Evolutionary conservation across 2,329 filamentous ascomycete species (phyloP).

Genomic region (Hypoxylon sp.): DNA sequence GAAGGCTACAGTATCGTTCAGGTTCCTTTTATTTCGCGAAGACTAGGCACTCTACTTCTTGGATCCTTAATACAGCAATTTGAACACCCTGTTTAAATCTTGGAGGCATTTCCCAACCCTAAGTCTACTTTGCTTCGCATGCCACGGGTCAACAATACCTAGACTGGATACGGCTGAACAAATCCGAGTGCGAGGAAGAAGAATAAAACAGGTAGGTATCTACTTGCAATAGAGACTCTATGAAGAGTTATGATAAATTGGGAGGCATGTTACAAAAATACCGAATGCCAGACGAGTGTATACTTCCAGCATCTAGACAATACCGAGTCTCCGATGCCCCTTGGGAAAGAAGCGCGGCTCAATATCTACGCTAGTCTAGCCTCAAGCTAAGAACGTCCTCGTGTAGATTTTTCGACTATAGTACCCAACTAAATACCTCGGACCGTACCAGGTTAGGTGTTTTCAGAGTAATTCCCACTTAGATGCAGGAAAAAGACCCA

Average conservation of each 20-base stretch:
- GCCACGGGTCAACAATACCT: neutral
- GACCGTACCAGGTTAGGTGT: slow-evolving; percentile 27
- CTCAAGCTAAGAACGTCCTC: slow-evolving; percentile 12
- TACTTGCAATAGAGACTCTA: neutral
- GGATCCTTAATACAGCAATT: neutral
- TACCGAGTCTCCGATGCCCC: slow-evolving; percentile 12
- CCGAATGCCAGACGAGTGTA: slow-evolving; percentile 30
- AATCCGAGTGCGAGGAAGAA: neutral
- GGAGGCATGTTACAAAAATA: neutral
- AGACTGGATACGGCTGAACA: neutral
- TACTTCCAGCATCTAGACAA: slow-evolving; percentile 18
- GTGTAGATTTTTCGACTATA: slow-evolving; percentile 10
- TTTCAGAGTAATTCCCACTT: slow-evolving; percentile 15
- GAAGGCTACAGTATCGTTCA: neutral
- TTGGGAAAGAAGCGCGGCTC: slow-evolving; percentile 1
- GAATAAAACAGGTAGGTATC: neutral
- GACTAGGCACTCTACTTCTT: neutral
- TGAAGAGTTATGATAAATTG: neutral
- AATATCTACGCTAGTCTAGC: slow-evolving; percentile 21
- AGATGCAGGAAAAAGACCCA: slow-evolving; percentile 9
- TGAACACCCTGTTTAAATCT: neutral
- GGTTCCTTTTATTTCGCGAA: neutral
- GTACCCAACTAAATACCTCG: slow-evolving; percentile 13
- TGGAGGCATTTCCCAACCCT: neutral
- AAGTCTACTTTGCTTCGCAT: neutral